A percentile compares a stretch with the other conserved stretches of the same genome.
phyloP scores from a whole-genome alignment of 768 basidiomycete genomes.

The Phlebiopsis gigantea region DNA sequence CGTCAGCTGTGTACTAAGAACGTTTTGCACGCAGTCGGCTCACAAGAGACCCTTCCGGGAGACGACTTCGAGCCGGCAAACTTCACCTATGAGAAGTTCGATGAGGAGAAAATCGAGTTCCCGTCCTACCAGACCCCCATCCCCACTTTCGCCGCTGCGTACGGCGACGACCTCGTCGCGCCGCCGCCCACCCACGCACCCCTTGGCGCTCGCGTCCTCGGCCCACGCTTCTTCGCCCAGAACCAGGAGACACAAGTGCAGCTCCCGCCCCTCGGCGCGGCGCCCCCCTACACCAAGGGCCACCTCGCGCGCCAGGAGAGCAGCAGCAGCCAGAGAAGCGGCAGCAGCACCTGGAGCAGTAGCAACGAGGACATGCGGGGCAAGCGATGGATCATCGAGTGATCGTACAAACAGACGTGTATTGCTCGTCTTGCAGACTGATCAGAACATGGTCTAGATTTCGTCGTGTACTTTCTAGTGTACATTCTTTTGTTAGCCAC shows the following conservation, averaged over 20 bases:
- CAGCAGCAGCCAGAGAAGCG: conserved; percentile 37
- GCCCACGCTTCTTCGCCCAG: conserved; percentile 40
- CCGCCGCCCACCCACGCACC: conserved; percentile 26
- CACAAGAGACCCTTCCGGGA: conserved; percentile 44
- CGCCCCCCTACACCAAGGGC: neutral
- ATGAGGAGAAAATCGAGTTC: conserved; percentile 53
- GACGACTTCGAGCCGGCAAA: conserved; percentile 34
- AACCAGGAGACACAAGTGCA: neutral
- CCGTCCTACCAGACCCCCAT: conserved; percentile 46
- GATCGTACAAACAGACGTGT: neutral
- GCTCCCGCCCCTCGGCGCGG: conserved; percentile 19
- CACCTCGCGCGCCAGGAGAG: conserved; percentile 28
- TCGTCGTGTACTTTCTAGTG: neutral
- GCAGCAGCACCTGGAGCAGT: conserved; percentile 32
- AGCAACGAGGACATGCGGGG: conserved; percentile 19
- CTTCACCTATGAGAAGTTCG: conserved; percentile 29
- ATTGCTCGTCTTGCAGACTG: neutral
- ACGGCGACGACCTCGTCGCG: conserved; percentile 29
- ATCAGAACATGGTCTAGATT: neutral
- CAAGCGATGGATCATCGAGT: conserved; percentile 46
- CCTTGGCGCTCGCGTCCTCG: conserved; percentile 31
- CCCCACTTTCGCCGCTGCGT: conserved; percentile 46
- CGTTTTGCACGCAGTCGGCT: conserved; percentile 39
- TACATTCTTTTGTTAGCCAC: conserved; percentile 1
- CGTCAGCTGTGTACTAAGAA: neutral